Percentiles rank a stretch among this genome's conserved stretches.
phyloP scores from a whole-genome alignment of 805 yeast species.

The Kuraishia capsulata region DNA sequence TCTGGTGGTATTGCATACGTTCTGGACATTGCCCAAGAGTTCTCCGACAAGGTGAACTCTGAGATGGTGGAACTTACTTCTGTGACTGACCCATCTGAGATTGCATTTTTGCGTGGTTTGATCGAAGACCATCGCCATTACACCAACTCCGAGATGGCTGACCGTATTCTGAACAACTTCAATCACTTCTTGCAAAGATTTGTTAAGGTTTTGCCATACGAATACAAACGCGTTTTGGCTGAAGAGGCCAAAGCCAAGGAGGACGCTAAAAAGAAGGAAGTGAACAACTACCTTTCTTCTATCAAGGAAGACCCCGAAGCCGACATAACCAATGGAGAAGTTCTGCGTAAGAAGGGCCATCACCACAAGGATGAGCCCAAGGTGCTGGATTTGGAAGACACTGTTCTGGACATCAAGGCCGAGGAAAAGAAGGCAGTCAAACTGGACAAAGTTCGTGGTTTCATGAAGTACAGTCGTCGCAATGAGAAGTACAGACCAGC shows the following conservation, averaged over 20 bases:
- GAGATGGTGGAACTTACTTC: constrained; percentile 75
- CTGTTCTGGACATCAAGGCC: constrained; percentile 59
- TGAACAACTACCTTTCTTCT: constrained; percentile 54
- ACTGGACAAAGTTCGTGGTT: constrained; percentile 79
- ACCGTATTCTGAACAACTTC: constrained; percentile 73
- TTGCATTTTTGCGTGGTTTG: constrained; percentile 87
- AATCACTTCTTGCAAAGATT: constrained; percentile 81
- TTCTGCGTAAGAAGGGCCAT: constrained; percentile 48
- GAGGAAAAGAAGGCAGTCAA: constrained; percentile 56
- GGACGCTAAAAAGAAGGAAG: constrained; percentile 58
- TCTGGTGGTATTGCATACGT: constrained; percentile 99
- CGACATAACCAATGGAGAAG: constrained; percentile 87
- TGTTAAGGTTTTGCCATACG: constrained; percentile 88
- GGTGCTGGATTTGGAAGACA: constrained; percentile 83
- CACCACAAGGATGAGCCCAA: constrained; percentile 57
- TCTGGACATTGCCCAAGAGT: constrained; percentile 90
- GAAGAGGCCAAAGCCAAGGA: constrained; percentile 58
- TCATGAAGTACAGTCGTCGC: constrained; percentile 88
- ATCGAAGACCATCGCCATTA: constrained; percentile 93
- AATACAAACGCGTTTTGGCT: constrained; percentile 83
- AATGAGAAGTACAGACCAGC: constrained; percentile 80
- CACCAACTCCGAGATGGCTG: constrained; percentile 89
- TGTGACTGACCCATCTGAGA: constrained; percentile 80
- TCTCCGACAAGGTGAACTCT: constrained; percentile 65
- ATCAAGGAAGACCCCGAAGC: constrained; percentile 77